A percentile compares a stretch with the other conserved stretches of the same genome.
phyloP scores from a whole-genome alignment of 2,329 filamentous ascomycete genomes.

The Exophiala mesophila region DNA sequence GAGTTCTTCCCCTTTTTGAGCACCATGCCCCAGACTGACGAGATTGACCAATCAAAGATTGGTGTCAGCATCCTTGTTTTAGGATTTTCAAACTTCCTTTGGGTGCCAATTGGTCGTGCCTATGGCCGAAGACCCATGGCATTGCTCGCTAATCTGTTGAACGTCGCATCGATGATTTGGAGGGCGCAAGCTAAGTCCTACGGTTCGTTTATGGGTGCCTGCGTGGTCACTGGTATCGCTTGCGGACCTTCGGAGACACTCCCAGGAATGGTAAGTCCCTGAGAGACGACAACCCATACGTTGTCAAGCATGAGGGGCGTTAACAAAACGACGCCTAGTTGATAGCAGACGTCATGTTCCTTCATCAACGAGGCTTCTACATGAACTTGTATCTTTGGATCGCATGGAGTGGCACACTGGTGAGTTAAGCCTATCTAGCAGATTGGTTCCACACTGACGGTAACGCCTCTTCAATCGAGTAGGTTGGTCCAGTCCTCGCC shows the following conservation, averaged over 20 bases:
- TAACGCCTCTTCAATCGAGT: constrained; percentile 37
- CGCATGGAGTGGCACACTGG: constrained; percentile 17
- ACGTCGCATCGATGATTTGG: constrained; percentile 41
- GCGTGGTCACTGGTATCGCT: constrained; percentile 40
- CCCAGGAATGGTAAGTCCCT: constrained; percentile 14
- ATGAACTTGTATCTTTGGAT: constrained; percentile 38
- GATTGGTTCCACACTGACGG: not conserved
- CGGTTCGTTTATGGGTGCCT: constrained; percentile 39
- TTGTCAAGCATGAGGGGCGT: no score
- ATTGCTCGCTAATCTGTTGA: constrained; percentile 35
- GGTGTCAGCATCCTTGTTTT: constrained; percentile 43
- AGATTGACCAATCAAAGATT: constrained; percentile 1
- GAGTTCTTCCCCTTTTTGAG: not conserved
- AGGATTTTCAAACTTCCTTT: constrained; percentile 42
- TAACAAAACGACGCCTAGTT: no score
- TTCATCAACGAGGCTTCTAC: constrained; percentile 40
- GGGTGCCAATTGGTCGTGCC: constrained; percentile 39
- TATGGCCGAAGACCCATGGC: constrained; percentile 35
- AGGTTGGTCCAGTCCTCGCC: constrained; percentile 42
- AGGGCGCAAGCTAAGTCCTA: constrained; percentile 41
- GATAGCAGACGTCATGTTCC: constrained; percentile 43
- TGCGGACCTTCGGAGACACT: constrained; percentile 42
- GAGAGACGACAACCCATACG: no score
- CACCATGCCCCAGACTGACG: not conserved
- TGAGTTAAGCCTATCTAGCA: constrained; percentile 11